These are phyloP conservation scores for Penicillium diatomitis DNA, from an alignment of 495 filamentous ascomycete species.

Conservation along the genomic window DNA sequence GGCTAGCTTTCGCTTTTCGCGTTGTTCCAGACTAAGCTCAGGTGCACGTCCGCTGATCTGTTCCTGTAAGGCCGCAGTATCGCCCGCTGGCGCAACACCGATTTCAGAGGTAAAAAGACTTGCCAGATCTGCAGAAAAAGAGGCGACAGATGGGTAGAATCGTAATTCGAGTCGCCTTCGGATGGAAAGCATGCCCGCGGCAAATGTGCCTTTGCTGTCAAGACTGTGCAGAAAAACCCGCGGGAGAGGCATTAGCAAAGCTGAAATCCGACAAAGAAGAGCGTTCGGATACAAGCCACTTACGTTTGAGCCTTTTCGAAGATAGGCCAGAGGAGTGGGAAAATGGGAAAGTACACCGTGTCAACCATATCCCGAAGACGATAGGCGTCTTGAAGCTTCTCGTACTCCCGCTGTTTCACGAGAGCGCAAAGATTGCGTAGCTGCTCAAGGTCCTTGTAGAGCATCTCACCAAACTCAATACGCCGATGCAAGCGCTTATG, in stretches of 20 bases:
- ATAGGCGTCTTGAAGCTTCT: conserved; percentile 67
- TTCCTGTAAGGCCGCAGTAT: conserved; percentile 42
- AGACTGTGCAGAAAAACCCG: conserved; percentile 38
- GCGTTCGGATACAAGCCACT: conserved; percentile 17
- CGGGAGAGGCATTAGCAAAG: too few species aligned
- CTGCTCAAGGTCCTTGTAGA: conserved; percentile 67
- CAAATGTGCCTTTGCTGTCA: conserved; percentile 64
- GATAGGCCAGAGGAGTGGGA: conserved; percentile 66
- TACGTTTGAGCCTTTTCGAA: conserved; percentile 70
- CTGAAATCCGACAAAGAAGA: too few species aligned
- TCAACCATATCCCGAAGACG: conserved; percentile 70
- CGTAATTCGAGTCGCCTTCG: conserved; percentile 59
- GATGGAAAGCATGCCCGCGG: conserved; percentile 50
- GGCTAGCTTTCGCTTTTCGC: conserved; percentile 58
- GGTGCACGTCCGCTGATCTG: conserved; percentile 44
- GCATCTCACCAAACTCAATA: conserved; percentile 74
- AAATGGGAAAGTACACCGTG: conserved; percentile 80
- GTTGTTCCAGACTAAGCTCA: conserved; percentile 53
- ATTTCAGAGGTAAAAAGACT: conserved; percentile 60
- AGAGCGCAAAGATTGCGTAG: conserved; percentile 58
- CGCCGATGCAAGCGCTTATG: conserved; percentile 66
- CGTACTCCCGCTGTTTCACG: conserved; percentile 60
- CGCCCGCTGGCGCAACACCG: conserved; percentile 43
- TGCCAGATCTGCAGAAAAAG: conserved; percentile 65
- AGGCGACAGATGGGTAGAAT: conserved; percentile 63